Evolutionary conservation across 2,329 filamentous ascomycete species (phyloP).

Genomic region (Exophiala bonariae): DNA sequence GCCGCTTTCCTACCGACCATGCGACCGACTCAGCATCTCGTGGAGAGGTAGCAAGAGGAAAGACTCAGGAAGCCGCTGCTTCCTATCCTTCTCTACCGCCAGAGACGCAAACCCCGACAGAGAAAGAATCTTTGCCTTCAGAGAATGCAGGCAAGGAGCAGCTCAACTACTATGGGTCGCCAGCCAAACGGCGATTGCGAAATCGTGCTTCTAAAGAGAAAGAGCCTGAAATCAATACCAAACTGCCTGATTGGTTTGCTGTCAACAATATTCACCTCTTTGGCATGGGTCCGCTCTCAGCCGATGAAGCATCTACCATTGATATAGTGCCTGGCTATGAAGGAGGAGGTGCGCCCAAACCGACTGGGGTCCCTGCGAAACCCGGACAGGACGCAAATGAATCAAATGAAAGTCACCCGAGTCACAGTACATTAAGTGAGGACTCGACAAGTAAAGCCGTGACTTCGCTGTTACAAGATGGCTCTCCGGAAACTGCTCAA

Average conservation of each 20-base stretch:
- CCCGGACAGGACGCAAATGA: background rate
- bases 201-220: constrained; percentile 14
- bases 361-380: background rate
- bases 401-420: background rate
- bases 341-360: background rate
- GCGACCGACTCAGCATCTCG: constrained; percentile 6
- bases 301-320: constrained; percentile 9
- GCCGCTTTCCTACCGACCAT: constrained; percentile 9
- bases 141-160: constrained; percentile 6
- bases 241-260: constrained; percentile 23
- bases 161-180: constrained; percentile 20
- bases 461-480: no score
- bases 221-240: constrained; percentile 5
- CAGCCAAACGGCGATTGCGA: constrained; percentile 20
- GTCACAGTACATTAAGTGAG: background rate
- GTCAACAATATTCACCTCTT: constrained; percentile 20
- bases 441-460: no score
- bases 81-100: background rate
- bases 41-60: constrained; percentile 12
- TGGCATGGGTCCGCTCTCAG: constrained; percentile 9
- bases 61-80: background rate
- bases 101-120: constrained; percentile 3
- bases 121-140: background rate
- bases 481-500: no score
- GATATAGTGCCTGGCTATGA: constrained; percentile 17